Base-by-base conservation (phyloP, 2,329 filamentous ascomycete species). In the Mariannaea elegans region DNA sequence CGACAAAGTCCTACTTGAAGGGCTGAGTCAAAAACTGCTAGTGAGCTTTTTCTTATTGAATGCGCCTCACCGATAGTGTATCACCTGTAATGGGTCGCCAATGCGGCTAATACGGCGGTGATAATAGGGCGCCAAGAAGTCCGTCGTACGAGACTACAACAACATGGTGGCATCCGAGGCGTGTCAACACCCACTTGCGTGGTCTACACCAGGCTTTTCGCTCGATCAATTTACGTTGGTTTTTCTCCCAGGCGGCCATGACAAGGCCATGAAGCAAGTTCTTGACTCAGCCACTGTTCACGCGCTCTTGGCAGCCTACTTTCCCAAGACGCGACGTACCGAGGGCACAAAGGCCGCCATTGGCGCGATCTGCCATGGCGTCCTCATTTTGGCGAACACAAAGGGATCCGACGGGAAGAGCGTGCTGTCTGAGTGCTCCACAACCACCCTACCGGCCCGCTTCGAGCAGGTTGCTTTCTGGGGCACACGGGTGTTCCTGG, bases 361-460 rank as follows among this genome's bases (percentile, higher is more conserved):
- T 21, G 81, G 76, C 0, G 82, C 82, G 5, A 77, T 85, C 3
- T 85, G 83, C 63, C 82, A 85, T 67, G 83, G 83, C 38, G 81
- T 84, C 48, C 79, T 83, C 77, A 78, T 80, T 16, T 72, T 86
- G 3, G 77, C 80, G 14, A 75, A 80, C 47, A 74, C 81, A 7
- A 77, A 75, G 59, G 69, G 73, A 23, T 69, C 63, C 1, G 68
- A 78, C 39, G 81, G 80, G 24, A 78, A 75, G 61, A 83, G 81
- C 58, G 73, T 84, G 3, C 70, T 85, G 21, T 75, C 79, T 49
- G 78, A 81, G 27, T 81, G 78, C 60, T 69, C 65, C 3, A 85
- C 82, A 6, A 84, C 83, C 1, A 77, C 82, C 0, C 70, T 85
- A 42, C 82, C 82, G 0, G 76, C 75, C 0, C 69, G 75, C 21